Evolutionary conservation across 441 rosid genomes (phyloP), one percentile per base, ranked within the genome.

Genomic region (Gossypium gossypioides): DNA sequence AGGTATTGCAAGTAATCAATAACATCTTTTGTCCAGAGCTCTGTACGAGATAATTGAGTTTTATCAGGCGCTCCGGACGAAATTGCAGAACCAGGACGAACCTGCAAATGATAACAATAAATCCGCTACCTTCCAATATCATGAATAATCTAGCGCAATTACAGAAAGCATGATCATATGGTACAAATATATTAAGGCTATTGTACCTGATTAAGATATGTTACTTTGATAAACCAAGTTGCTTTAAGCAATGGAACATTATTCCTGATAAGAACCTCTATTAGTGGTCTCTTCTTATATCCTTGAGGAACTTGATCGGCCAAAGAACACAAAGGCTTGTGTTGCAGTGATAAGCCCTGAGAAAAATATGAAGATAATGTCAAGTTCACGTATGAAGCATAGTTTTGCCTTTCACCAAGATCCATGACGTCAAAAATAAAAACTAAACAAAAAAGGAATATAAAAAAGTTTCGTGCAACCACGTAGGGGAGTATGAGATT

Each of bases 231-330:
- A 83, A 86, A 93, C 99, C 99, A 96, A 72, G 97, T 90, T 78
- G 98, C 97, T 79, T 97, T 88, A 71, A 88, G 87, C 84, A 96
- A 76, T 60, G 99, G 99, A 73, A 96, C 97, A 83, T 96, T 89
- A 83, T 91, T 91, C 83, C 89, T 87, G 73, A 91, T 83, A 80
- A 96, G 97, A 81, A 91, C 89, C 84, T 96, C 99, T 81, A 96
- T 85, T 75, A 93, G 84, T 32, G 90, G 25, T 82, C 73, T 93
- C 83, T 81, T 90, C 84, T 83, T 83, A 77, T 89, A 90, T 24
- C 88, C 97, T 74, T 77, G 92, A 73, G 99, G 98, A 80, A 93
- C 88, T 73, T 89, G 91, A 82, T 93, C 98, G 32, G 91, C 96
- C 90, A 93, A 83, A 76, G 91, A 80, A 70, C 93, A 73, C 85